Percentiles rank a stretch among this genome's conserved stretches.
Evolutionary conservation across 2,329 filamentous ascomycete genomes (phyloP).

Genomic region (Trichoderma pleuroti): DNA sequence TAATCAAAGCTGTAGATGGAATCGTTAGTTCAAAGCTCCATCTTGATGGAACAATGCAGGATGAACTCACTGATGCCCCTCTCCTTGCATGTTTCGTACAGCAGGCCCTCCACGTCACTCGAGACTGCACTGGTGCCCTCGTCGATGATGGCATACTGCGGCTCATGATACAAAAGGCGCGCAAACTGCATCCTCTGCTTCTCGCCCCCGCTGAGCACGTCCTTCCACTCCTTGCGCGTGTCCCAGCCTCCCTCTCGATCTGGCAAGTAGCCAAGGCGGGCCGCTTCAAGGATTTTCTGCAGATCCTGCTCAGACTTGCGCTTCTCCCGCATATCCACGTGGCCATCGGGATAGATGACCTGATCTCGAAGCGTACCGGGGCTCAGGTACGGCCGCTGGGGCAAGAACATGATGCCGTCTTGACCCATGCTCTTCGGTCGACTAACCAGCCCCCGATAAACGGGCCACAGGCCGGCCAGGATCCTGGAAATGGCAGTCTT

Average conservation of each 20-base stretch:
- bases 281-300: conserved; percentile 73
- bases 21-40: neutral
- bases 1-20: conserved; percentile 69
- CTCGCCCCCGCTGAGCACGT: conserved; percentile 93
- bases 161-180: conserved; percentile 88
- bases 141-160: conserved; percentile 88
- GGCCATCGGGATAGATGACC: conserved; percentile 95
- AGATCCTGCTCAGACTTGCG: conserved; percentile 76
- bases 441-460: conserved; percentile 88
- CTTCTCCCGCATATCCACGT: conserved; percentile 85
- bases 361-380: conserved; percentile 93
- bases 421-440: conserved; percentile 74
- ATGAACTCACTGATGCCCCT: conserved; percentile 78
- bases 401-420: conserved; percentile 98
- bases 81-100: conserved; percentile 92
- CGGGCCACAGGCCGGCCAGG: conserved; percentile 90
- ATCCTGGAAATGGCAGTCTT: conserved; percentile 87
- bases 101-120: conserved; percentile 85
- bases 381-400: conserved; percentile 87
- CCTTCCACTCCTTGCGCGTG: conserved; percentile 96
- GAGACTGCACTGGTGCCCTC: conserved; percentile 94
- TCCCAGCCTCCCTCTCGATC: conserved; percentile 95
- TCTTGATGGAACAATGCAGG: neutral
- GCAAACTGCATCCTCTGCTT: conserved; percentile 95
- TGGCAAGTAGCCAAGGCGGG: conserved; percentile 82